A percentile compares a stretch with the other conserved stretches of the same genome.
These are phyloP conservation scores for Neurospora tetraspora DNA, from an alignment of 495 filamentous ascomycete genomes.

Conservation along the genomic window DNA sequence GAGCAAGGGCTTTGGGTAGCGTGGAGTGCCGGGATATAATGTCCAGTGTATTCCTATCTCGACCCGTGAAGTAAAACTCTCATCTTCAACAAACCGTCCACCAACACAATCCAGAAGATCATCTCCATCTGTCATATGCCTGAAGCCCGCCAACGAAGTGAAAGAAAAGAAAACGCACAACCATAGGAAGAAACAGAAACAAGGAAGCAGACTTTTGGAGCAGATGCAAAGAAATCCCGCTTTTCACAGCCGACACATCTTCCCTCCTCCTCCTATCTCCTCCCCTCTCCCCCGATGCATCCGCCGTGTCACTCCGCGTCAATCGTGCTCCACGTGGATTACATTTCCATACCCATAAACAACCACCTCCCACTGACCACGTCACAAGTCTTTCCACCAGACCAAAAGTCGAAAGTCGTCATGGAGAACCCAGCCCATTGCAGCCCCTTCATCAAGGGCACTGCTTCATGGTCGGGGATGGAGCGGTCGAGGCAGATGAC, in stretches of 20 bases:
- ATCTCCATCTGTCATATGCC: background rate
- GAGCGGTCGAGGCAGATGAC: constrained; percentile 70
- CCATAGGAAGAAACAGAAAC: background rate
- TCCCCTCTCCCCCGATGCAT: background rate
- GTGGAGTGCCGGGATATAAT: background rate
- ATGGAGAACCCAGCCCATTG: constrained; percentile 89
- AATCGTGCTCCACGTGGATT: constrained; percentile 7
- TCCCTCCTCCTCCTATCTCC: background rate
- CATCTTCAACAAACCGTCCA: constrained; percentile 13
- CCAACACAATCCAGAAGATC: constrained; percentile 1
- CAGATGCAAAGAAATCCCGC: background rate
- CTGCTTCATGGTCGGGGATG: constrained; percentile 45
- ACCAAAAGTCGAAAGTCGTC: constrained; percentile 67
- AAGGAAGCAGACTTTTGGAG: background rate
- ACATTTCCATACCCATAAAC: constrained; percentile 78
- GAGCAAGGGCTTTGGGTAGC: background rate
- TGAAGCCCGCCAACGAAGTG: background rate
- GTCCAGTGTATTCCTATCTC: background rate
- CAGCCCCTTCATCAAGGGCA: constrained; percentile 63
- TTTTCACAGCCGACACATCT: background rate
- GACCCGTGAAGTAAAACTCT: background rate
- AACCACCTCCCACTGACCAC: constrained; percentile 66
- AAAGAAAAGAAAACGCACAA: background rate
- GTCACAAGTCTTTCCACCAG: constrained; percentile 31
- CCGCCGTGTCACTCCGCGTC: background rate